A percentile compares a stretch with the other conserved stretches of the same genome.
These are phyloP conservation scores for Cadophora gregata DNA, from an alignment of 2,329 filamentous ascomycete genomes.

Conservation along the genomic window DNA sequence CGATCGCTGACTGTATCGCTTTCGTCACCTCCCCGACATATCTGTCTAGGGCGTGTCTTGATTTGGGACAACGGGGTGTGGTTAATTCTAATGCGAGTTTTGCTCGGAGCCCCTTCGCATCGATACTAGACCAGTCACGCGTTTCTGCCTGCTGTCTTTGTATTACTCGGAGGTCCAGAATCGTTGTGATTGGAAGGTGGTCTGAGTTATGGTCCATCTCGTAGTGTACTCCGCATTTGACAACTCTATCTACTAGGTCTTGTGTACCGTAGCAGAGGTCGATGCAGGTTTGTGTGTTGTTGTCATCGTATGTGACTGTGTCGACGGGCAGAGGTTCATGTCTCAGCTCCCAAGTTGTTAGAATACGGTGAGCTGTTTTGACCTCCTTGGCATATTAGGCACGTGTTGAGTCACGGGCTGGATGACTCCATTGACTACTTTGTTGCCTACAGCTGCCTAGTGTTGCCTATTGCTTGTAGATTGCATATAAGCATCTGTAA, in stretches of 20 bases:
- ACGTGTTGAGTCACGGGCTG: background rate
- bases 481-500: slow-evolving; percentile 12
- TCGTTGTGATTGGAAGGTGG: background rate
- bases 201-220: background rate
- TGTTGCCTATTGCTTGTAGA: slow-evolving; percentile 14
- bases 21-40: background rate
- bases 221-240: background rate
- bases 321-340: background rate
- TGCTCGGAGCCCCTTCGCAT: background rate
- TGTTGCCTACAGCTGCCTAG: slow-evolving; percentile 19
- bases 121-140: background rate
- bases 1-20: background rate
- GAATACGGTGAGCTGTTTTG: slow-evolving; percentile 9
- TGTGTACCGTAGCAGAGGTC: slow-evolving; percentile 2
- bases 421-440: background rate
- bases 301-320: background rate
- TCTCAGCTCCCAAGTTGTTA: slow-evolving; percentile 1
- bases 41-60: slow-evolving; percentile 1
- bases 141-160: background rate
- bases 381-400: background rate
- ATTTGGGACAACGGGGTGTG: background rate
- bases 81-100: background rate
- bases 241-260: background rate
- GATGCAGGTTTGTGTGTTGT: background rate
- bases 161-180: background rate